Percentiles rank a stretch among this genome's conserved stretches.
Evolutionary conservation across 371 early-diverging fungal genomes (phyloP).

Genomic region (Synchytrium microbalum): DNA sequence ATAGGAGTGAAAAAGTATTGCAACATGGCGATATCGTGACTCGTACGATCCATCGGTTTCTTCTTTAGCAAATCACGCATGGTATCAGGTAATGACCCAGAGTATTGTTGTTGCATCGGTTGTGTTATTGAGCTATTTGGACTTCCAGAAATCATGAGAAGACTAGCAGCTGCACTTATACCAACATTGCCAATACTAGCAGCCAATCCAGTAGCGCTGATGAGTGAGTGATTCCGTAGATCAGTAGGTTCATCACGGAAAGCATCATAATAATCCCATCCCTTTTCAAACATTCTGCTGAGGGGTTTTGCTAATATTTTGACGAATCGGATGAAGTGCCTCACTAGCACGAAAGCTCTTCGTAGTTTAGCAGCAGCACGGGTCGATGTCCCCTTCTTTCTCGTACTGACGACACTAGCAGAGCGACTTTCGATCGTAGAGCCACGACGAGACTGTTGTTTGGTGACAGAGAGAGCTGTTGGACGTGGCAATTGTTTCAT

Average conservation of each 20-base stretch:
- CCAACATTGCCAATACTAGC: background rate
- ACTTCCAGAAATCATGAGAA: too few species aligned
- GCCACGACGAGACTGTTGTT: background rate
- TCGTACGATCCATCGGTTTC: background rate
- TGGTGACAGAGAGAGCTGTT: background rate
- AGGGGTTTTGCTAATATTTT: background rate
- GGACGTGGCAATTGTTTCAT: background rate
- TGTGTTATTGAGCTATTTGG: background rate
- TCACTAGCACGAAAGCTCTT: background rate
- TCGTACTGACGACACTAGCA: background rate
- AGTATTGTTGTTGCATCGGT: background rate
- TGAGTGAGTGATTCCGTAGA: background rate
- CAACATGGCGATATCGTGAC: background rate
- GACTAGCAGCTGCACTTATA: background rate
- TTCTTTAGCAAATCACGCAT: background rate
- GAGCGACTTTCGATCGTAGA: background rate
- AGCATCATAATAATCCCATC: background rate
- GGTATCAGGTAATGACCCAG: background rate
- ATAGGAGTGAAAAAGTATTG: background rate
- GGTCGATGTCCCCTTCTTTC: background rate
- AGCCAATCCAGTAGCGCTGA: background rate
- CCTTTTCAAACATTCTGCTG: background rate
- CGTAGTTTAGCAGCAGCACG: background rate
- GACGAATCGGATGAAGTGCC: background rate
- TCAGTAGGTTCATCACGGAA: background rate